These are phyloP conservation scores for Ogataea siamensis DNA, from an alignment of 805 yeast genomes.

Conservation along the genomic window DNA sequence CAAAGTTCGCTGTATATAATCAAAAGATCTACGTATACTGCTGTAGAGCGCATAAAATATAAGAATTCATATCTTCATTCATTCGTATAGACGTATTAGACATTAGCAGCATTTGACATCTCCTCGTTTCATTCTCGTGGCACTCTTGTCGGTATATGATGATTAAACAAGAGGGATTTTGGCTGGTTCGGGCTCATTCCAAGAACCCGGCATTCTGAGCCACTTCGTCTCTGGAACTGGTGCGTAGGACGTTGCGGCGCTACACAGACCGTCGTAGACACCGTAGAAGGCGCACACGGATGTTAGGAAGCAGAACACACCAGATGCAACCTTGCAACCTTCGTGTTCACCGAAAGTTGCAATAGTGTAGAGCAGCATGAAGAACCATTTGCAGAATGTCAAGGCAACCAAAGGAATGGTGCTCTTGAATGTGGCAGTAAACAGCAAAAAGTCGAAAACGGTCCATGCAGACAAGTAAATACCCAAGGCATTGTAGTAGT, in stretches of 20 bases:
- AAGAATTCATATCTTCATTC: slow-evolving; percentile 1
- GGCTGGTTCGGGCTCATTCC: slow-evolving; percentile 24
- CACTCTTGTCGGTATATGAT: no score
- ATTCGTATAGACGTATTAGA: not conserved
- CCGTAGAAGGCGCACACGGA: slow-evolving; percentile 42
- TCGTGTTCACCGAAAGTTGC: slow-evolving; percentile 37
- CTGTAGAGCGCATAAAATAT: slow-evolving; percentile 1
- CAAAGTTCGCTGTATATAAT: slow-evolving; percentile 15
- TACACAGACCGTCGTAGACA: slow-evolving; percentile 41
- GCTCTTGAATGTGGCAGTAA: slow-evolving; percentile 44
- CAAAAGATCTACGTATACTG: slow-evolving; percentile 1
- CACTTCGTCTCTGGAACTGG: slow-evolving; percentile 30
- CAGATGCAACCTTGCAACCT: slow-evolving; percentile 39
- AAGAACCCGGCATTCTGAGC: slow-evolving; percentile 34
- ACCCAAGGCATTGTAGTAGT: slow-evolving; percentile 43
- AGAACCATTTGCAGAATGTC: slow-evolving; percentile 41
- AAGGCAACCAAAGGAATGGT: slow-evolving; percentile 39
- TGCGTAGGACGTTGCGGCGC: slow-evolving; percentile 25
- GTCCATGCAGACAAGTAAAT: slow-evolving; percentile 48
- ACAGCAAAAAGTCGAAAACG: slow-evolving; percentile 43
- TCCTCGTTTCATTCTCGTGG: no score
- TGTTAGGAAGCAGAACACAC: slow-evolving; percentile 42
- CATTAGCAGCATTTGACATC: not conserved
- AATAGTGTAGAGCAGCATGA: slow-evolving; percentile 41
- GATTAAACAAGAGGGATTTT: slow-evolving; percentile 18